Evolutionary conservation across 768 basidiomycete species (phyloP).

Genomic region (Dentipellis fragilis): DNA sequence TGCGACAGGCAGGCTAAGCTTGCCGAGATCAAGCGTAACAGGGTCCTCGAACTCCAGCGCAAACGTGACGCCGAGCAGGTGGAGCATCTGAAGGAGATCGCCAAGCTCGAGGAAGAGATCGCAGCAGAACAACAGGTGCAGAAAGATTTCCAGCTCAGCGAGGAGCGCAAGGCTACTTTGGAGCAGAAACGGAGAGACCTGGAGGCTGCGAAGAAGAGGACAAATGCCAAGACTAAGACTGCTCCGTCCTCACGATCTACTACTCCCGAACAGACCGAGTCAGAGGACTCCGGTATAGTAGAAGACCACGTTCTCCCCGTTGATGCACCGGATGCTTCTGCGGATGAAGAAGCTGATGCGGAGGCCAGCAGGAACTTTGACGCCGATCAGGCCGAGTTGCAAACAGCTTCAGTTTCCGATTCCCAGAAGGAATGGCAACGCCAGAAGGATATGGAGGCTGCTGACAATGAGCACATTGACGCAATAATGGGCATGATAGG

Average conservation of each 20-base stretch:
- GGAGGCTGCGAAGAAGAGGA: slow-evolving; percentile 18
- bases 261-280: too few relatives aligned
- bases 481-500: slow-evolving; percentile 62
- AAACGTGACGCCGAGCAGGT: slow-evolving; percentile 35
- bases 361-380: too few relatives aligned
- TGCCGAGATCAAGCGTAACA: slow-evolving; percentile 30
- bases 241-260: too few relatives aligned
- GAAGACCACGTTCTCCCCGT: too few relatives aligned
- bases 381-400: too few relatives aligned
- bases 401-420: slow-evolving; percentile 5
- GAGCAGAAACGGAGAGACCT: slow-evolving; percentile 38
- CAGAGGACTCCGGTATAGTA: too few relatives aligned
- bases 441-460: slow-evolving; percentile 47
- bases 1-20: slow-evolving; percentile 36
- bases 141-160: slow-evolving; percentile 26
- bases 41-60: slow-evolving; percentile 32
- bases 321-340: too few relatives aligned
- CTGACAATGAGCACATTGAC: slow-evolving; percentile 44
- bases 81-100: slow-evolving; percentile 32
- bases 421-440: slow-evolving; percentile 39
- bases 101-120: slow-evolving; percentile 33
- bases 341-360: too few relatives aligned
- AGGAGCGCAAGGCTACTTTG: slow-evolving; percentile 26
- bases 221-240: neutral
- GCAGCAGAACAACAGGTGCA: slow-evolving; percentile 21